Base-by-base conservation (phyloP, 768 basidiomycete species). In the Paxillus rubicundulus region DNA sequence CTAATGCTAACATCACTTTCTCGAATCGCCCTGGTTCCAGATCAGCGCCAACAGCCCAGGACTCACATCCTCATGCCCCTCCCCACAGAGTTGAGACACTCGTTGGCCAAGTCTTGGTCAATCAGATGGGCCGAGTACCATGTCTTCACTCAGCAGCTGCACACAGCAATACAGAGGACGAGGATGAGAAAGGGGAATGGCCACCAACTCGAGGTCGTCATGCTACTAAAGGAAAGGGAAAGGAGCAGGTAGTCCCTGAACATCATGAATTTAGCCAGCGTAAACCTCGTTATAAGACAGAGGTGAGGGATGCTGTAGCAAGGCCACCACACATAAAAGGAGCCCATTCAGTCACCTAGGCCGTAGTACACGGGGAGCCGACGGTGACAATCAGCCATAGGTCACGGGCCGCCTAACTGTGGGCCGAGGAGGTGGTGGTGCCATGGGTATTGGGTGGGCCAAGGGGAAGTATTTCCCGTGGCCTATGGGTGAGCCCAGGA, bases 81-180 rank as follows among this genome's bases (percentile, higher is more conserved):
- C 65, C 66, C 1, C 65, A 57, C 9, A 2, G 63, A 8, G 63
- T 58, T 17, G 33, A 65, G 4, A 56, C 53, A 3, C 4, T 67
- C 2, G 53, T 41, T 3, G 58, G 65, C 0, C 52, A 54, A 36
- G 57, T 61, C 2, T 41, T 67, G 39, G 66, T 63, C 6, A 54
- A 63, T 39, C 52, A 40, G 45, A 53, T 41, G 5, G 63, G 61
- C 2, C 54, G 43, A 27, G 49, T 57, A 3, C 65, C 61, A 2
- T 52, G 51, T 8, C 5, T 55, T 40, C 21, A 40, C 48, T 36
- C 1, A 3, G 30, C 20, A 3, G 49, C 37, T 7, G 20, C 39
- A 18, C 37, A n/a, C n/a, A n/a, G 27, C 0, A 24, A 45, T 3
- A 21, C 39, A 5, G 34, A 47, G 14, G 53, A 52, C 8, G 18